These are phyloP conservation scores for Entoloma clypeatum DNA, from an alignment of 1,284 basidiomycete genomes.

Conservation along the genomic window DNA sequence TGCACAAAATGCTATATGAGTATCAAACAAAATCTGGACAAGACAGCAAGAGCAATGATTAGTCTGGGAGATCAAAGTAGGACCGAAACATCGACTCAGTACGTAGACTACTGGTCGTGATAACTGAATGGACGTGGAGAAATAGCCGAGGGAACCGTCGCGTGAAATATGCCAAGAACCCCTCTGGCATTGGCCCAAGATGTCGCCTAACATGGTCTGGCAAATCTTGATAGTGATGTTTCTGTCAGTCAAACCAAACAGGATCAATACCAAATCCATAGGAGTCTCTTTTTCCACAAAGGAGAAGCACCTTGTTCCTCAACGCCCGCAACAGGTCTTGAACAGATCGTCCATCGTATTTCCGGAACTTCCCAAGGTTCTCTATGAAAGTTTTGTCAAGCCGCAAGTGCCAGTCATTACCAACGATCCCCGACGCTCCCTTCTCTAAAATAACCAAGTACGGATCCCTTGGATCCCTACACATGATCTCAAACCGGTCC, in stretches of 20 bases:
- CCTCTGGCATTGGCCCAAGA: conserved; percentile 87
- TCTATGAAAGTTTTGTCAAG: conserved; percentile 90
- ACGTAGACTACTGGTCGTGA: conserved; percentile 63
- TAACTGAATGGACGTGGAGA: conserved; percentile 85
- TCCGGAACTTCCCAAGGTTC: conserved; percentile 93
- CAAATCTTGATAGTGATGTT: conserved; percentile 97
- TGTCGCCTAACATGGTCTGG: conserved; percentile 86
- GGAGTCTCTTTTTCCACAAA: background rate
- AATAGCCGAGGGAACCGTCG: conserved; percentile 88
- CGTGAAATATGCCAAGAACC: conserved; percentile 92
- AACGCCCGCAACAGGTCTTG: conserved; percentile 91
- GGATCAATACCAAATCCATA: conserved; percentile 12
- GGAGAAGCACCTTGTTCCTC: conserved; percentile 78
- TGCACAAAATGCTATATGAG: too few species aligned
- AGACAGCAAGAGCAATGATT: too few species aligned
- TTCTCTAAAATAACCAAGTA: conserved; percentile 77
- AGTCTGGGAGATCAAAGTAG: conserved; percentile 74
- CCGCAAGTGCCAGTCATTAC: conserved; percentile 83
- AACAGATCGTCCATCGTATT: conserved; percentile 89
- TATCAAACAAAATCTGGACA: too few species aligned
- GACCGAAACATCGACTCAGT: conserved; percentile 82
- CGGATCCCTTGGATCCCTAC: conserved; percentile 81
- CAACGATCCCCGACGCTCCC: conserved; percentile 65
- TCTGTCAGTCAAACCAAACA: conserved; percentile 44
- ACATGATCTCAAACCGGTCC: conserved; percentile 98